Conservation (phyloP, 73 alveolate genomes). For the Symbiodinium pilosum region DNA sequence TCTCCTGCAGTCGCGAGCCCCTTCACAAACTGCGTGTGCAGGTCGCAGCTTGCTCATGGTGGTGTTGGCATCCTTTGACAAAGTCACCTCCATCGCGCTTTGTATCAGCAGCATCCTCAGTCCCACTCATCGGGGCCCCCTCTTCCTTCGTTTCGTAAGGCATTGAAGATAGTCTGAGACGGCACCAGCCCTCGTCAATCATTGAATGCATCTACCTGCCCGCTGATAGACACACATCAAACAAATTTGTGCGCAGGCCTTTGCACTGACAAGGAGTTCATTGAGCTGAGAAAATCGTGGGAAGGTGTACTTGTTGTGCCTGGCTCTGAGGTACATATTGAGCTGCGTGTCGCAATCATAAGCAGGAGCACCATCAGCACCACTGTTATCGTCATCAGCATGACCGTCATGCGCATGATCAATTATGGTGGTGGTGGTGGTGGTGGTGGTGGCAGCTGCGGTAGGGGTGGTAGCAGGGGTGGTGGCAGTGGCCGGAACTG, state of each 20-base stretch:
- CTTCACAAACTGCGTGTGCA: neutral
- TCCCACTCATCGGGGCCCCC: neutral
- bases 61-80: constrained; percentile 59
- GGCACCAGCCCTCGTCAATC: neutral
- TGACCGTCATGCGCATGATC: no score
- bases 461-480: no score
- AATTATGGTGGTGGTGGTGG: no score
- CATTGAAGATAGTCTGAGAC: no score
- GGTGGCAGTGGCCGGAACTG: no score
- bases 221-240: neutral
- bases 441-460: no score
- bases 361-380: neutral
- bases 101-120: constrained; percentile 31
- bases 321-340: neutral
- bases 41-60: constrained; percentile 45
- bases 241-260: neutral
- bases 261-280: constrained; percentile 60
- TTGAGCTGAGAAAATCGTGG: constrained; percentile 53
- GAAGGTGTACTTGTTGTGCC: constrained; percentile 44
- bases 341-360: no score
- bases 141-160: neutral
- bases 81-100: constrained; percentile 45
- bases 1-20: no score
- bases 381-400: neutral
- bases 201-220: neutral